Conservation (phyloP, 1,139 yeast species). For the Tardiomyces blankii region DNA sequence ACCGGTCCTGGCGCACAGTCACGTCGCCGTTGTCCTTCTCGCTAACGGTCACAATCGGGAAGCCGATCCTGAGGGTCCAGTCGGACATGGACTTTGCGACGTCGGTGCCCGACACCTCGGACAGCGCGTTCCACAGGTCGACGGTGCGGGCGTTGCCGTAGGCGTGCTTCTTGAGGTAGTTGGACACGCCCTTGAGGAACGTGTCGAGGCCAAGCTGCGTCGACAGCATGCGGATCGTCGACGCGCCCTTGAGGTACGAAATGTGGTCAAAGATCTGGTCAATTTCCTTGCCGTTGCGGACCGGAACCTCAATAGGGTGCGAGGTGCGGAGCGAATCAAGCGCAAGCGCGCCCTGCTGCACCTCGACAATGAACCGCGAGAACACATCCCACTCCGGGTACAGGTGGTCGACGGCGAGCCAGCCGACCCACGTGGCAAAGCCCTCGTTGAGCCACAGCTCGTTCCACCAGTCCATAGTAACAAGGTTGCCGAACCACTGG, state of each 20-base stretch:
- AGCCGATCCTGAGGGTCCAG: slow-evolving; percentile 81
- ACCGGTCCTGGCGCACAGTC: slow-evolving; percentile 58
- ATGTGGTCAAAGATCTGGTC: slow-evolving; percentile 83
- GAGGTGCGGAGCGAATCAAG: slow-evolving; percentile 71
- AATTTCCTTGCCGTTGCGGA: slow-evolving; percentile 67
- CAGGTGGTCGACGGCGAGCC: slow-evolving; percentile 64
- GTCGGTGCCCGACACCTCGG: slow-evolving; percentile 65
- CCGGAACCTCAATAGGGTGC: slow-evolving; percentile 84
- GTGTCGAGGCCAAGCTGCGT: slow-evolving; percentile 63
- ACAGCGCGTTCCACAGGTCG: slow-evolving; percentile 70
- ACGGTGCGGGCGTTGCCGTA: slow-evolving; percentile 69
- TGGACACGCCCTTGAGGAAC: slow-evolving; percentile 68
- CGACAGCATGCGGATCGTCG: slow-evolving; percentile 68
- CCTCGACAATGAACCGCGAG: slow-evolving; percentile 58
- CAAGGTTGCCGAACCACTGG: slow-evolving; percentile 89
- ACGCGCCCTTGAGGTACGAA: slow-evolving; percentile 75
- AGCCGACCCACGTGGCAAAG: slow-evolving; percentile 86
- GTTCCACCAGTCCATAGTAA: slow-evolving; percentile 95
- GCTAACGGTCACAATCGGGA: slow-evolving; percentile 61
- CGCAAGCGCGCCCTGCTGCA: slow-evolving; percentile 56
- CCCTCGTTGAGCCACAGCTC: slow-evolving; percentile 90
- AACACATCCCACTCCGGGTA: slow-evolving; percentile 85
- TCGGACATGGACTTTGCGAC: slow-evolving; percentile 61
- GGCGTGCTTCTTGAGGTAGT: slow-evolving; percentile 58
- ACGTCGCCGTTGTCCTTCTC: slow-evolving; percentile 33